Evolutionary conservation across 352 stramenopile species (phyloP).

Genomic region (Globisporangium nunn): DNA sequence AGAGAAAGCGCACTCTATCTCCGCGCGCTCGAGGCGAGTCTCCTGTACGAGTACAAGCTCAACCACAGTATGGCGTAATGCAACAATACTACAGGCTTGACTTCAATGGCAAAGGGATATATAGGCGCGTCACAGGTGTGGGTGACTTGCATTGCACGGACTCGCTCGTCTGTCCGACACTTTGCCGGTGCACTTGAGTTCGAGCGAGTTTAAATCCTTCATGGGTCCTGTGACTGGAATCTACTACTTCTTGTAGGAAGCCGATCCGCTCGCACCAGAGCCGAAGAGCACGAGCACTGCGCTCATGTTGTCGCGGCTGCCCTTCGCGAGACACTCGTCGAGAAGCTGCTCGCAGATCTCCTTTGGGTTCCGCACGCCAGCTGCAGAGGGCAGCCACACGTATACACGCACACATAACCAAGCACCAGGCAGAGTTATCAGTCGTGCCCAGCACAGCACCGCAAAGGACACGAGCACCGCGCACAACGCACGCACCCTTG

Average conservation of each 20-base stretch:
- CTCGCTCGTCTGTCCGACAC: not conserved
- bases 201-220: not conserved
- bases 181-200: not conserved
- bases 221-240: not conserved
- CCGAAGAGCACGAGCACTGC: constrained; percentile 76
- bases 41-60: constrained; percentile 46
- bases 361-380: constrained; percentile 37
- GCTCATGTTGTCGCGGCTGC: constrained; percentile 86
- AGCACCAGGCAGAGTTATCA: no score
- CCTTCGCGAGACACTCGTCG: constrained; percentile 76
- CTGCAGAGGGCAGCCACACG: not conserved
- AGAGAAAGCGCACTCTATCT: constrained; percentile 11
- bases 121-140: not conserved
- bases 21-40: constrained; percentile 31
- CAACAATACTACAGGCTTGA: not conserved
- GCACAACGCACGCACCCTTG: constrained; percentile 22
- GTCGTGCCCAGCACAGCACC: no score
- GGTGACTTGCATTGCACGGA: not conserved
- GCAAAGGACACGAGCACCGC: no score
- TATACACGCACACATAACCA: not conserved
- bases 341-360: constrained; percentile 71
- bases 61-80: constrained; percentile 7
- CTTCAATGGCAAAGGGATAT: not conserved
- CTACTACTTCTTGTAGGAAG: constrained; percentile 12
- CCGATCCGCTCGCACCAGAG: constrained; percentile 18